These are phyloP conservation scores for Fonsecaea erecta DNA, from an alignment of 2,329 filamentous ascomycete species.

Conservation along the genomic window DNA sequence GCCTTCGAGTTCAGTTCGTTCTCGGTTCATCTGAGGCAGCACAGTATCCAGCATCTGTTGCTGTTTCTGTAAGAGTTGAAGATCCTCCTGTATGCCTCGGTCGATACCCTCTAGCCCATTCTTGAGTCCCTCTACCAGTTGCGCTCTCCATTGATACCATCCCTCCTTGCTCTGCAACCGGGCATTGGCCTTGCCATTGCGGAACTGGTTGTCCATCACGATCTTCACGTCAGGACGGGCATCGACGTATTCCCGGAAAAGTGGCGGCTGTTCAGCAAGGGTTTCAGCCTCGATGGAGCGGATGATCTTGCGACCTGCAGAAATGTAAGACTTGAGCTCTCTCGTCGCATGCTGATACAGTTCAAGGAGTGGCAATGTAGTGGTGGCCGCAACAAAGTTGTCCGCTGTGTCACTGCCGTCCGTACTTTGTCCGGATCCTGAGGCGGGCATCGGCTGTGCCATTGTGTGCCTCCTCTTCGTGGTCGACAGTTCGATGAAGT, in stretches of 20 bases:
- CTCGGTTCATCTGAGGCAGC: constrained; percentile 67
- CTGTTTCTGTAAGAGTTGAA: constrained; percentile 67
- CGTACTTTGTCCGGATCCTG: constrained; percentile 15
- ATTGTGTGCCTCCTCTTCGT: constrained; percentile 89
- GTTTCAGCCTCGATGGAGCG: constrained; percentile 89
- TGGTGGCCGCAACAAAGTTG: constrained; percentile 73
- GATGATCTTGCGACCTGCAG: constrained; percentile 86
- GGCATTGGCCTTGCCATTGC: constrained; percentile 93
- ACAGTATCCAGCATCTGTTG: constrained; percentile 69
- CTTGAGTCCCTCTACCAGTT: constrained; percentile 79
- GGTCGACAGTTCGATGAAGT: constrained; percentile 98
- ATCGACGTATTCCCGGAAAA: constrained; percentile 89
- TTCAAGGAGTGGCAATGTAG: constrained; percentile 89
- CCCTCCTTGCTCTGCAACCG: constrained; percentile 89
- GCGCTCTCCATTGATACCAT: constrained; percentile 98
- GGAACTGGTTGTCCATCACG: constrained; percentile 95
- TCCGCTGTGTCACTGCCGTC: constrained; percentile 26
- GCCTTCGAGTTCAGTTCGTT: constrained; percentile 64
- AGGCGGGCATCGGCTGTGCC: constrained; percentile 27
- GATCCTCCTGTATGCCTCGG: constrained; percentile 76
- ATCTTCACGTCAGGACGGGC: constrained; percentile 80
- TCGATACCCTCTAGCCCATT: constrained; percentile 77
- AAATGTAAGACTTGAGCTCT: constrained; percentile 95
- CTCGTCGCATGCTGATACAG: constrained; percentile 87
- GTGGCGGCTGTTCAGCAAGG: constrained; percentile 82